A percentile compares a stretch with the other conserved stretches of the same genome.
Evolutionary conservation across 495 filamentous ascomycete species (phyloP).

Genomic region (Penicillium ucsense): DNA sequence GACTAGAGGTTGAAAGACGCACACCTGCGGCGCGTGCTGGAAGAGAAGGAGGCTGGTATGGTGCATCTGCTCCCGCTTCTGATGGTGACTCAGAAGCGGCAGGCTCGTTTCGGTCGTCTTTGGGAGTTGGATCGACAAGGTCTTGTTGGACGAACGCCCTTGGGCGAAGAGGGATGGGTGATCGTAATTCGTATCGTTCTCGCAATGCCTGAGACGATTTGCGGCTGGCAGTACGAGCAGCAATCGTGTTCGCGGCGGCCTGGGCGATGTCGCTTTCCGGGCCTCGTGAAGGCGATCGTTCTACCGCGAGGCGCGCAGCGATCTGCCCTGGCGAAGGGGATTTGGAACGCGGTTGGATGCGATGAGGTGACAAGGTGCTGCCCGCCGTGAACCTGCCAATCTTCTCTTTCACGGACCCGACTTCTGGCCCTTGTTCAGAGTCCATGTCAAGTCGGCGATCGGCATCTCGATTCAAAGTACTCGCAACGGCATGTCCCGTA

Average conservation of each 20-base stretch:
- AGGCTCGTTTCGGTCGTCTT: conserved; percentile 9
- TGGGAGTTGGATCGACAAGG: conserved; percentile 8
- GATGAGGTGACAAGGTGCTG: conserved; percentile 9
- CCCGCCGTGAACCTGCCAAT: conserved; percentile 25
- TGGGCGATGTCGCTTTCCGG: not conserved
- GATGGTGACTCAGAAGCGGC: conserved; percentile 4
- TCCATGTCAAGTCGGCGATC: conserved; percentile 7
- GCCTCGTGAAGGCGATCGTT: conserved; percentile 17
- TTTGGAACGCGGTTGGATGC: conserved; percentile 8
- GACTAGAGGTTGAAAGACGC: conserved; percentile 4
- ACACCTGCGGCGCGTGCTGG: conserved; percentile 7
- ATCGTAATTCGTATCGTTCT: conserved; percentile 7
- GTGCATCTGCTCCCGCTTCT: not conserved
- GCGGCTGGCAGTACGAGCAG: conserved; percentile 15
- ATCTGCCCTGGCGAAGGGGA: conserved; percentile 21
- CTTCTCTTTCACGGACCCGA: conserved; percentile 35
- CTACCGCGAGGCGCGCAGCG: conserved; percentile 29
- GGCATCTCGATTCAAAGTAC: conserved; percentile 12
- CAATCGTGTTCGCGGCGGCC: conserved; percentile 12
- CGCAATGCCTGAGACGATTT: conserved; percentile 6
- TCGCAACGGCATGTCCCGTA: conserved; percentile 11
- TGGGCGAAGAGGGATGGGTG: conserved; percentile 11
- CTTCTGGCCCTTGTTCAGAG: conserved; percentile 24
- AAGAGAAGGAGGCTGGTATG: conserved; percentile 2
- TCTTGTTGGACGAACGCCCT: not conserved